Base-by-base conservation (phyloP, 768 basidiomycete genomes). In the Lentinula raphanica region DNA sequence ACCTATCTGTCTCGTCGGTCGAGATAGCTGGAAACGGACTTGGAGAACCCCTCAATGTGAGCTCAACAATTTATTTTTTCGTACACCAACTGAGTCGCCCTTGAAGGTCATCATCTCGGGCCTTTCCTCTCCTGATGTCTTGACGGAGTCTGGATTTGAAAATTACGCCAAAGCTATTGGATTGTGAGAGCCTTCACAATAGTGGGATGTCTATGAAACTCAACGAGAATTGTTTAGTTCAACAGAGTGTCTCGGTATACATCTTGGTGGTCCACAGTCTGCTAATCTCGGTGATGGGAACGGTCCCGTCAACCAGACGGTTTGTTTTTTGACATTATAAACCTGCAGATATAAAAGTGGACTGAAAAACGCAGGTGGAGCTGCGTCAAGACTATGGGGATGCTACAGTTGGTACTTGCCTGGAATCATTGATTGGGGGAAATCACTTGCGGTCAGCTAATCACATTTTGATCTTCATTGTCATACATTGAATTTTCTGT, bases 271-370 rank as follows among this genome's bases (percentile, higher is more conserved):
- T 28, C 77, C 80, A 19, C 92, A 94, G 65, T 73, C 71, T 3
- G 91, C 90, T 0, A 80, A 92, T 64, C 75, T 94, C 1, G 92
- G 92, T 0, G 93, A 95, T 62, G 91, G 92, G 0, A 72, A 85
- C 61, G 91, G 90, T 2, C 76, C 58, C n/a, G 69, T 70, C 23
- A 76, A 76, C 46, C 74, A 83, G 72, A 79, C 67, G 50, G 90
- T 87, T 64, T 40, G 79, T 68, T 42, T 3, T n/a, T 13, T 17
- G 6, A 5, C 5, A 17, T 25, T 15, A 27, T 31, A 4, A 17
- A 1, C 31, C 11, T 9, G 19, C 13, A 42, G 25, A n/a, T 15
- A 28, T 44, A 9, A 29, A 31, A n/a, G 23, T 7, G 19, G 21
- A 1, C 3, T 6, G 8, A 6, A 40, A 15, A 61, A 79, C 80